A percentile compares a stretch with the other conserved stretches of the same genome.
Conservation (phyloP, 352 stramenopile species). For the Lagenidium giganteum region DNA sequence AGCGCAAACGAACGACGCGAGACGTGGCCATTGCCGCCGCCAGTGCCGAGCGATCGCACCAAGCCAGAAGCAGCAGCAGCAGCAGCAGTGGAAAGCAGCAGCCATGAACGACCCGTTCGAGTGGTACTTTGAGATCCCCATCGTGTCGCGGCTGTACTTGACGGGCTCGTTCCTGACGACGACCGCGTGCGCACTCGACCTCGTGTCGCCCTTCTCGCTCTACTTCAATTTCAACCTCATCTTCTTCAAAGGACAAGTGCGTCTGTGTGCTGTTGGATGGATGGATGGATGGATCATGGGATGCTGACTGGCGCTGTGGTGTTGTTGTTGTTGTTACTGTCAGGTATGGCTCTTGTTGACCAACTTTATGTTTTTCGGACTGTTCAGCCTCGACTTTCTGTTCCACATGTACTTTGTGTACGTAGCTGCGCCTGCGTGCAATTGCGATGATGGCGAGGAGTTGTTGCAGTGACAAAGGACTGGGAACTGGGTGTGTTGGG, state of each 20-base stretch:
- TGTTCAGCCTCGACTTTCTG: slow-evolving; percentile 98
- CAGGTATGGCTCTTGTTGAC: slow-evolving; percentile 95
- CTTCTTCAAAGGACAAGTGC: slow-evolving; percentile 95
- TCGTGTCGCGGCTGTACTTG: slow-evolving; percentile 97
- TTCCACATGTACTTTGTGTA: slow-evolving; percentile 99
- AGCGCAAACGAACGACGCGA: too few relatives aligned
- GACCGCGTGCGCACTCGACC: slow-evolving; percentile 93
- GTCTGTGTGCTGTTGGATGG: not conserved
- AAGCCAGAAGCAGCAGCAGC: too few relatives aligned
- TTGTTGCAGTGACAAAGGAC: too few relatives aligned
- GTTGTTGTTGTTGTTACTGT: slow-evolving; percentile 6
- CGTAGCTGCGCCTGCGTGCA: slow-evolving; percentile 3
- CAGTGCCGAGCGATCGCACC: too few relatives aligned
- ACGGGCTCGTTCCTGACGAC: slow-evolving; percentile 97
- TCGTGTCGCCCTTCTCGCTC: slow-evolving; percentile 96
- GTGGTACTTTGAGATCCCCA: slow-evolving; percentile 99
- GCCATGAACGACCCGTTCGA: slow-evolving; percentile 85
- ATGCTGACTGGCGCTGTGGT: not conserved
- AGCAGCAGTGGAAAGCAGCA: not conserved
- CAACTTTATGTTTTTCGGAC: slow-evolving; percentile 99
- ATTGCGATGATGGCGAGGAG: too few relatives aligned
- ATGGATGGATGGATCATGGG: not conserved
- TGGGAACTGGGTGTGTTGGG: slow-evolving; percentile 3
- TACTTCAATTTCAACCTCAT: slow-evolving; percentile 96
- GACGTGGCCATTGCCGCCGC: too few relatives aligned